phyloP scores from a whole-genome alignment of 2,329 filamentous ascomycete species.

The Macroventuria anomochaeta region DNA sequence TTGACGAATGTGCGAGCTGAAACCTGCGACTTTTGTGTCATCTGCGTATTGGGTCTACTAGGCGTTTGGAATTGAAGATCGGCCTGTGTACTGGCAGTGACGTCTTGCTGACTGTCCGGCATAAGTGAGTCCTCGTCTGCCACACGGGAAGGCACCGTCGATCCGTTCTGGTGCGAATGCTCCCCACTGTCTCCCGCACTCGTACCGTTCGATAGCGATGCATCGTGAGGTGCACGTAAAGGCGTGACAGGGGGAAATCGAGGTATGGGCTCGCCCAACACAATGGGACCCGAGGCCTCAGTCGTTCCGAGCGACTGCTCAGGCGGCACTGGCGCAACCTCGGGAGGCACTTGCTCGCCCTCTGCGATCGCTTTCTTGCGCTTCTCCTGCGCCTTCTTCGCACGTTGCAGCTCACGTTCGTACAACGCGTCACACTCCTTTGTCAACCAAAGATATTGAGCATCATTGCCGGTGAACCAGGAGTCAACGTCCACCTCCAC shows the following conservation, averaged over 20 bases:
- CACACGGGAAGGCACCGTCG: conserved; percentile 46
- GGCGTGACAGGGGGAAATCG: conserved; percentile 54
- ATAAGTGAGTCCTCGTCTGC: conserved; percentile 54
- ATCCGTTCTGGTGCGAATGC: conserved; percentile 51
- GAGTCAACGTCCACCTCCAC: conserved; percentile 90
- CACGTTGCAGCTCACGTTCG: conserved; percentile 66
- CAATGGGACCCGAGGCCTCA: conserved; percentile 54
- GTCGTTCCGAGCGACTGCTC: conserved; percentile 53
- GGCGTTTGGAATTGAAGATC: conserved; percentile 44
- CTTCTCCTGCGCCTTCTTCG: conserved; percentile 68
- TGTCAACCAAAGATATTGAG: conserved; percentile 17
- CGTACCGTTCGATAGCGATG: conserved; percentile 66
- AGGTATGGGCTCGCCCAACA: conserved; percentile 69
- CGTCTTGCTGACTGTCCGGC: conserved; percentile 53
- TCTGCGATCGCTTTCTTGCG: conserved; percentile 47
- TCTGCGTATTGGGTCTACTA: conserved; percentile 37
- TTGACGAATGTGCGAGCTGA: conserved; percentile 67
- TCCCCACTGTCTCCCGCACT: conserved; percentile 42
- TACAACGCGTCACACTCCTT: conserved; percentile 84
- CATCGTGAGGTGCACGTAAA: conserved; percentile 50
- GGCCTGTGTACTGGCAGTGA: conserved; percentile 40
- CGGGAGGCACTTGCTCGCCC: conserved; percentile 50
- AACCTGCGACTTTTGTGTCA: conserved; percentile 67
- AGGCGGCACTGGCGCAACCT: conserved; percentile 51
- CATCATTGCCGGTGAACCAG: conserved; percentile 71